Evolutionary conservation across 148 eudicot species (phyloP).

Genomic region (Nepenthes gracilis): DNA sequence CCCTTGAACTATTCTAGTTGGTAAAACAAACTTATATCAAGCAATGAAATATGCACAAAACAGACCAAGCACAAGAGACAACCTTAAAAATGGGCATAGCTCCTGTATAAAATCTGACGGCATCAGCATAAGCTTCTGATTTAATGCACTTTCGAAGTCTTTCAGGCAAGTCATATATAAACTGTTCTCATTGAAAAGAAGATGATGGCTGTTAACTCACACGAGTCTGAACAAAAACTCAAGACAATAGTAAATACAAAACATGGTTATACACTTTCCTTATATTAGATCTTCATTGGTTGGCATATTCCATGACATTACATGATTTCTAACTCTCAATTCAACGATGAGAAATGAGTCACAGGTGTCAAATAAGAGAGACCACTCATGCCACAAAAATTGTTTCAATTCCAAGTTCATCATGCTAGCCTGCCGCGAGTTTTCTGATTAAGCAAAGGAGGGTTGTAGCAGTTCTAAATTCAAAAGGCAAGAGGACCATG

Average conservation of each 20-base stretch:
- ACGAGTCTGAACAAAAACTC: slow-evolving; percentile 14
- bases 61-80: slow-evolving; percentile 9
- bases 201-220: slow-evolving; percentile 22
- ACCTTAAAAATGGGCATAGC: slow-evolving; percentile 99
- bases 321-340: too few relatives aligned
- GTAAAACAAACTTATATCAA: neutral
- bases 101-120: slow-evolving; percentile 94
- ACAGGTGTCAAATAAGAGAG: too few relatives aligned
- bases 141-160: slow-evolving; percentile 91
- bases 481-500: too few relatives aligned
- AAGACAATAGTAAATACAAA: neutral
- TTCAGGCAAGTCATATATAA: slow-evolving; percentile 93
- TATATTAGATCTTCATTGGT: too few relatives aligned
- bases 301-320: too few relatives aligned
- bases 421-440: too few relatives aligned
- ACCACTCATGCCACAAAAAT: too few relatives aligned
- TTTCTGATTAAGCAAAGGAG: too few relatives aligned
- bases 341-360: too few relatives aligned
- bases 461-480: too few relatives aligned
- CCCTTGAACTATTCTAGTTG: neutral
- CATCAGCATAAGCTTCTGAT: slow-evolving; percentile 94
- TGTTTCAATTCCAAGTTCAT: too few relatives aligned
- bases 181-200: slow-evolving; percentile 66
- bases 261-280: neutral
- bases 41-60: neutral